Evolutionary conservation across 495 filamentous ascomycete species (phyloP), one percentile per base, ranked within the genome.

Genomic region (Xylaria sp.): DNA sequence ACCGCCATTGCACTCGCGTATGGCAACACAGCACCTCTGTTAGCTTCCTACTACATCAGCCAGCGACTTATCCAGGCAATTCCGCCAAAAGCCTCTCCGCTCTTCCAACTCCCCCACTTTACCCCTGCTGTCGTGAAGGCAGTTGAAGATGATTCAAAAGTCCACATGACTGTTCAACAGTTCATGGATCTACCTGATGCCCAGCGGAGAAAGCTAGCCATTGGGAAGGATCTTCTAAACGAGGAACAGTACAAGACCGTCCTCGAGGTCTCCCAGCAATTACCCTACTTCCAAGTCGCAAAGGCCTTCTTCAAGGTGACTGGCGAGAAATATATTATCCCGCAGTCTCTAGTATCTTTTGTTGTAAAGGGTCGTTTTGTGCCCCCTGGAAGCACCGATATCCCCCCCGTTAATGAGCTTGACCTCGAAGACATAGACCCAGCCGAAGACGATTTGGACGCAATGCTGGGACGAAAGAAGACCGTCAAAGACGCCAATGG

Each of bases 281-380:
- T 99, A 15, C 96, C 96, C 0, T 85, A 87, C 55, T 83, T 98
- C 58, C 86, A 92, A 68, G 88, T 98, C n/a, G 93, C 94, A 79
- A 95, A 94, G 83, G 93, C 93, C 2, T 99, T 97, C 83, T 99
- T 99, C 89, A 99, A 99, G 85, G 96, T 99, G 62, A 91, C 93
- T 73, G 96, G 96, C 70, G 96, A 99, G 82, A 92, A 90, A 70
- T 93, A 90, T 79, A 91, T 98, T 78, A 97, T 93, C 17, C 95
- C 96, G n/a, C 92, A 91, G 74, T 96, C 93, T 73, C 87, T 99
- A 57, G 94, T 98, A 57, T 93, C 95, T 63, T 91, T 99, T 66
- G 93, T 99, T 57, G 86, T 99, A 72, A 99, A 99, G 83, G 93
- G 90, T n/a, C 93, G 96, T 69, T 91, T 99, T 71, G 88, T 98